A percentile compares a stretch with the other conserved stretches of the same genome.
phyloP scores from a whole-genome alignment of 2,329 filamentous ascomycete genomes.

The Pezizomycotina sp. region DNA sequence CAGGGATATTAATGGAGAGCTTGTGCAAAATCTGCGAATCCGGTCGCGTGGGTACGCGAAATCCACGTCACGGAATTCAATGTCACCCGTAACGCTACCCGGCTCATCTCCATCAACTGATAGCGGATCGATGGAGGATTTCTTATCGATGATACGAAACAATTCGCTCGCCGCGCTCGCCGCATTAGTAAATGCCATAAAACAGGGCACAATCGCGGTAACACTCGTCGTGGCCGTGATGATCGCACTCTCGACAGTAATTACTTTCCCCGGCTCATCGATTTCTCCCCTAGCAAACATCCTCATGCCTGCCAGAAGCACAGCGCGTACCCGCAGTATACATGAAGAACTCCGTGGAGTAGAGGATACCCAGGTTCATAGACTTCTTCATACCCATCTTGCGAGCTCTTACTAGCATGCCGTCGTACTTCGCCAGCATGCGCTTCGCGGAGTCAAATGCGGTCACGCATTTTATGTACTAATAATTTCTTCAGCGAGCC shows the following conservation, averaged over 20 bases:
- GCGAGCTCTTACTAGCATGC: slow-evolving; percentile 40
- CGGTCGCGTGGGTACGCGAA: slow-evolving; percentile 50
- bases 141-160: slow-evolving; percentile 35
- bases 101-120: slow-evolving; percentile 29
- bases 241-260: slow-evolving; percentile 35
- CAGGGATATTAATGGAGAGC: slow-evolving; percentile 41
- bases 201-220: slow-evolving; percentile 39
- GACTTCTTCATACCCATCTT: slow-evolving; percentile 35
- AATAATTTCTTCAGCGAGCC: slow-evolving; percentile 46
- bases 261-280: slow-evolving; percentile 37
- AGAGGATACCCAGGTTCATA: slow-evolving; percentile 32
- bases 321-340: slow-evolving; percentile 39
- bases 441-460: slow-evolving; percentile 45
- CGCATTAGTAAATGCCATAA: slow-evolving; percentile 40
- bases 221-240: slow-evolving; percentile 33
- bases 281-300: slow-evolving; percentile 36
- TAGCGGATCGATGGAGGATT: slow-evolving; percentile 33
- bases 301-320: slow-evolving; percentile 48
- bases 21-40: slow-evolving; percentile 44
- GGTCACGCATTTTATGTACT: slow-evolving; percentile 44
- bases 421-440: slow-evolving; percentile 38
- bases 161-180: slow-evolving; percentile 35
- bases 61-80: slow-evolving; percentile 46
- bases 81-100: slow-evolving; percentile 33
- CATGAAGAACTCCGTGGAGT: slow-evolving; percentile 35